Evolutionary conservation across 2,329 filamentous ascomycete species (phyloP).

Genomic region (Talaromyces albobiverticillius): DNA sequence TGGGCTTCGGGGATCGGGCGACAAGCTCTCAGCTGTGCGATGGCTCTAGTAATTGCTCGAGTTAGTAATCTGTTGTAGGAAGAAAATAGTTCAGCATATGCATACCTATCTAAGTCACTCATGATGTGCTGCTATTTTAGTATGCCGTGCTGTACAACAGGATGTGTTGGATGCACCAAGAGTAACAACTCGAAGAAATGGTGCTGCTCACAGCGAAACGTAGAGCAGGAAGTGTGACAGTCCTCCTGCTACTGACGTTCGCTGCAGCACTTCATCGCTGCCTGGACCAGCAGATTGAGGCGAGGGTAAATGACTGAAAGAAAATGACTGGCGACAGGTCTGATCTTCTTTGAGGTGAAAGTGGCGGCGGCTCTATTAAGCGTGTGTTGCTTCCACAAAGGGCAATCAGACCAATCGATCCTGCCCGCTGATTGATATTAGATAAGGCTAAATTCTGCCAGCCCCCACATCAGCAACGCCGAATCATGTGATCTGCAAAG

Average conservation of each 20-base stretch:
- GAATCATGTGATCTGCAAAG: slow-evolving; percentile 8
- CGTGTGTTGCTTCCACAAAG: background rate
- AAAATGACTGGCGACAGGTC: background rate
- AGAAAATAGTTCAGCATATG: slow-evolving; percentile 4
- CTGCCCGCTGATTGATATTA: slow-evolving; percentile 1
- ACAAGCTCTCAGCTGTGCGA: slow-evolving; percentile 91
- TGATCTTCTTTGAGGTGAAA: background rate
- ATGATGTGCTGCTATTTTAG: slow-evolving; percentile 49
- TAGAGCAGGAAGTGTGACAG: slow-evolving; percentile 10
- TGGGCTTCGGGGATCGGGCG: slow-evolving; percentile 92
- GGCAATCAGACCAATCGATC: slow-evolving; percentile 5
- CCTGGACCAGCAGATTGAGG: slow-evolving; percentile 7
- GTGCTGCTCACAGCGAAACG: slow-evolving; percentile 1
- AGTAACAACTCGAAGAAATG: too few relatives aligned
- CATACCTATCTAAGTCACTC: slow-evolving; percentile 90
- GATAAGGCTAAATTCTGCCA: slow-evolving; percentile 8
- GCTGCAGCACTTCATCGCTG: slow-evolving; percentile 9
- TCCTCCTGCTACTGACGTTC: slow-evolving; percentile 4
- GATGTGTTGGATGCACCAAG: slow-evolving; percentile 12
- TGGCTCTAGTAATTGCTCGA: slow-evolving; percentile 62
- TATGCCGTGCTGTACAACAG: slow-evolving; percentile 16
- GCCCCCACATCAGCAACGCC: background rate
- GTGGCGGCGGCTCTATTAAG: too few relatives aligned
- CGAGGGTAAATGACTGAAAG: background rate
- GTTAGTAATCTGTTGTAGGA: background rate